Evolutionary conservation across 139 green algal species (phyloP).

Genomic region (Raphidocelis subcapitata): DNA sequence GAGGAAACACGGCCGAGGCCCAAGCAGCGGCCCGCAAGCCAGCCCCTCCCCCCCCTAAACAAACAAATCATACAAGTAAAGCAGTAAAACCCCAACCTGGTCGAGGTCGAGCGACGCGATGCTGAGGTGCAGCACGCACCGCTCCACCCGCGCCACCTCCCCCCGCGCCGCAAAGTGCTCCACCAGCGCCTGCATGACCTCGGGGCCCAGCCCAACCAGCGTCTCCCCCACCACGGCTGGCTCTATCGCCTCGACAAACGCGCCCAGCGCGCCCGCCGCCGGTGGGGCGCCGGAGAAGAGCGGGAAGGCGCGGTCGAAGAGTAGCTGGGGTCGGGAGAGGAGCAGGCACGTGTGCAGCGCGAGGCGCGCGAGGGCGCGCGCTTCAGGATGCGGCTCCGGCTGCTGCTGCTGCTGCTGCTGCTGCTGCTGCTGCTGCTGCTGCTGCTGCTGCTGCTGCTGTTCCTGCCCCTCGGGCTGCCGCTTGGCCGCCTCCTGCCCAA

Average conservation of each 20-base stretch:
- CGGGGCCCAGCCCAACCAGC: slow-evolving; percentile 56
- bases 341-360: slow-evolving; percentile 15
- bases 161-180: slow-evolving; percentile 61
- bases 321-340: slow-evolving; percentile 6
- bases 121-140: slow-evolving; percentile 85
- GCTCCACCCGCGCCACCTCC: slow-evolving; percentile 69
- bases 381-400: background rate
- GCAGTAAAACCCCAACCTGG: too few relatives aligned
- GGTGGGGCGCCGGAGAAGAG: slow-evolving; percentile 29
- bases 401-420: background rate
- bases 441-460: slow-evolving; percentile 1
- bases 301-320: slow-evolving; percentile 31
- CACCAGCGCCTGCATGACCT: slow-evolving; percentile 83
- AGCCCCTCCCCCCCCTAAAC: too few relatives aligned
- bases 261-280: slow-evolving; percentile 16
- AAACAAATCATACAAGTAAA: too few relatives aligned
- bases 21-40: too few relatives aligned
- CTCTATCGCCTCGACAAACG: slow-evolving; percentile 56
- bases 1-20: too few relatives aligned
- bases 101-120: slow-evolving; percentile 86
- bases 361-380: background rate
- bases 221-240: slow-evolving; percentile 53
- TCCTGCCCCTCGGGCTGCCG: background rate
- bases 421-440: background rate
- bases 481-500: too few relatives aligned